Percentiles rank a stretch among this genome's conserved stretches.
Conservation (phyloP, 106 monocot genomes). For the Dioscorea zingiberensis region DNA sequence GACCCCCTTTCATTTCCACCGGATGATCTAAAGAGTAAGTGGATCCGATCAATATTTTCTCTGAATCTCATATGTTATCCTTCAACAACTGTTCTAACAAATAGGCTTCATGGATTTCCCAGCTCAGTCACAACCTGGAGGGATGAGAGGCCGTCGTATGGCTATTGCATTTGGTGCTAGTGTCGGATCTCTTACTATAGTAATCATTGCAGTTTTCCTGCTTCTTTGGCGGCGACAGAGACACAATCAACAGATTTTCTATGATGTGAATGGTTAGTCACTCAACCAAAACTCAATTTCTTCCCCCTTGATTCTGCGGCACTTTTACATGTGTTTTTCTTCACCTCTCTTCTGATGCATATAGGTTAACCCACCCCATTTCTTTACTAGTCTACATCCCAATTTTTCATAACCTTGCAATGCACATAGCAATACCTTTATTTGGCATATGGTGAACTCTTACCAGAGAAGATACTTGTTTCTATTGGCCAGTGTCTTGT, state of each 20-base stretch:
- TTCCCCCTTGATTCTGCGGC: not conserved
- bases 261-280: slow-evolving; percentile 78
- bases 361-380: too few species aligned
- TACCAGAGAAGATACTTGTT: too few species aligned
- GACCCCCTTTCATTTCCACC: slow-evolving; percentile 77
- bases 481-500: too few species aligned
- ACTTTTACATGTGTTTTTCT: too few species aligned
- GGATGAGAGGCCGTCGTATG: slow-evolving; percentile 34
- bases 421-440: too few species aligned
- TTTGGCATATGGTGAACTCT: too few species aligned
- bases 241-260: slow-evolving; percentile 73
- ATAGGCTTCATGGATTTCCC: slow-evolving; percentile 30
- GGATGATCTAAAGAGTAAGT: slow-evolving; percentile 65
- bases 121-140: slow-evolving; percentile 49
- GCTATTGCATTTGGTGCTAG: slow-evolving; percentile 58
- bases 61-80: not conserved
- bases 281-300: not conserved
- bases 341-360: too few species aligned
- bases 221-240: slow-evolving; percentile 71
- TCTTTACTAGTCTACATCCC: too few species aligned
- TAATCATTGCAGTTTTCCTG: slow-evolving; percentile 30
- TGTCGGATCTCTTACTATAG: slow-evolving; percentile 48
- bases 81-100: slow-evolving; percentile 18
- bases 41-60: not conserved
- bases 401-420: too few species aligned